These are phyloP conservation scores for Termitomyces sp. DNA, from an alignment of 768 basidiomycete genomes.

Conservation along the genomic window DNA sequence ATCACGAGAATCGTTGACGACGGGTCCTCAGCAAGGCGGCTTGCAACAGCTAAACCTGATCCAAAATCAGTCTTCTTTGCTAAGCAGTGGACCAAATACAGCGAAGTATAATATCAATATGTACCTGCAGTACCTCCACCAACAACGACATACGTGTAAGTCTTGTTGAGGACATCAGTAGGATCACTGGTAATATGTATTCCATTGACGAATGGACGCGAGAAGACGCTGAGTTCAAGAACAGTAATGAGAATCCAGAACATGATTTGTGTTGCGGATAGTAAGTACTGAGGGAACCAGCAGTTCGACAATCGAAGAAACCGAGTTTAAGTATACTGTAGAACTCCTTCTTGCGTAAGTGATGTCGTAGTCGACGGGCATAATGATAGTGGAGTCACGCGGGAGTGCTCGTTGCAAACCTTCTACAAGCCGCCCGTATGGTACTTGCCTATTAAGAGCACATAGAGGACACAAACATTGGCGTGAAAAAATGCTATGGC, in stretches of 20 bases:
- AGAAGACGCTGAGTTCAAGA: background rate
- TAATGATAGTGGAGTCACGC: no score
- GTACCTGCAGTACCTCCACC: constrained; percentile 15
- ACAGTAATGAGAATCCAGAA: background rate
- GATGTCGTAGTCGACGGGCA: background rate
- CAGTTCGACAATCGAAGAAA: background rate
- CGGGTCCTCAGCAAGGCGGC: constrained; percentile 12
- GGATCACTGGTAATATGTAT: constrained; percentile 10
- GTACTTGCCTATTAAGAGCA: no score
- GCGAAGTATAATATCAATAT: background rate
- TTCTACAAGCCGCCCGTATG: no score
- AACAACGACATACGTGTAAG: constrained; percentile 9
- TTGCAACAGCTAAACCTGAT: constrained; percentile 11
- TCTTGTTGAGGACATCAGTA: constrained; percentile 5
- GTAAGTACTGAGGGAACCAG: background rate
- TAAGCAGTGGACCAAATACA: background rate
- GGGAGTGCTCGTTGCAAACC: no score
- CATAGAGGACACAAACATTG: no score
- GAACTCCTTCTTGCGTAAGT: no score
- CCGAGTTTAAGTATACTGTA: no score
- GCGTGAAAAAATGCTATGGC: no score
- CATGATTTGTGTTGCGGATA: background rate
- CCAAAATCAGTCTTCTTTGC: background rate
- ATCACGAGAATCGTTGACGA: constrained; percentile 5
- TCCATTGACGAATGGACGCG: background rate